Evolutionary conservation across 1,139 yeast genomes (phyloP).

Genomic region (Zygotorulaspora mrakii): DNA sequence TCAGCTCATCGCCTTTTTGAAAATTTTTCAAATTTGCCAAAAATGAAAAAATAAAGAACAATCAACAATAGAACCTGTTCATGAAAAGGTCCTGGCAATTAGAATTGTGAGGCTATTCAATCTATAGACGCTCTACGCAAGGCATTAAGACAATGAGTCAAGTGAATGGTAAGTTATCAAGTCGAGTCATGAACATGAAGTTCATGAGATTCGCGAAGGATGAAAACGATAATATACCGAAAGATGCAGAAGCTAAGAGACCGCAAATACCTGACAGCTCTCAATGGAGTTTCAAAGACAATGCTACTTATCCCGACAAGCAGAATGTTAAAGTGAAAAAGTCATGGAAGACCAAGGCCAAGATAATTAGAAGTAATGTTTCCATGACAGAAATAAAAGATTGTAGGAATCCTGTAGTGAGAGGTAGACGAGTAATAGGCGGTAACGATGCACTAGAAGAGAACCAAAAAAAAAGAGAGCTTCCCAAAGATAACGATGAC

Average conservation of each 20-base stretch:
- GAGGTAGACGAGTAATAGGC: constrained; percentile 17
- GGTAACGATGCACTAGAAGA: constrained; percentile 5
- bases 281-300: constrained; percentile 20
- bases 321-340: constrained; percentile 9
- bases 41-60: constrained; percentile 2
- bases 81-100: too few species aligned
- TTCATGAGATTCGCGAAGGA: constrained; percentile 50
- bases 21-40: constrained; percentile 15
- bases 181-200: constrained; percentile 42
- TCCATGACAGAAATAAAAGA: constrained; percentile 11
- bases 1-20: constrained; percentile 28
- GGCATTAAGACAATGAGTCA: constrained; percentile 14
- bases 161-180: constrained; percentile 31
- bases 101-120: too few species aligned
- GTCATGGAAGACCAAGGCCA: constrained; percentile 7
- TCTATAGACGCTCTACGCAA: too few species aligned
- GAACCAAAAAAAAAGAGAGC: constrained; percentile 11
- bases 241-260: constrained; percentile 40
- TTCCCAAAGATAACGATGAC: constrained; percentile 11
- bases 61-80: constrained; percentile 1
- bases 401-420: constrained; percentile 2
- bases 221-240: constrained; percentile 34
- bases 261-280: constrained; percentile 51
- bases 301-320: neutral
- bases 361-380: constrained; percentile 6